Base-by-base conservation (phyloP, 1,284 basidiomycete species). In the Afroboletus lepidellus region DNA sequence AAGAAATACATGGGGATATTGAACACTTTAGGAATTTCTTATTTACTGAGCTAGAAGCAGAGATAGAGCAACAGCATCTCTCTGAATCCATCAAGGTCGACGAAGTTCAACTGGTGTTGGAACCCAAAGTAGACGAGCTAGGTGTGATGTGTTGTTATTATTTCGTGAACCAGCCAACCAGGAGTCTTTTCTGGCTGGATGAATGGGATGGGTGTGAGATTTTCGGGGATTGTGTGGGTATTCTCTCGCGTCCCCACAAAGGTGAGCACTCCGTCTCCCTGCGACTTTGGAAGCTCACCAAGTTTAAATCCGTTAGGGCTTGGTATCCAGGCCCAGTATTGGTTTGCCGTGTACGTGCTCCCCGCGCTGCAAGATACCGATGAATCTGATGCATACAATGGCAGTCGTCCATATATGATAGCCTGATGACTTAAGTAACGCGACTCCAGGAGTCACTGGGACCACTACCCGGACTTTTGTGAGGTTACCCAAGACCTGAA, bases 261-360 rank as follows among this genome's bases (percentile, higher is more conserved):
- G 64, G 67, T 66, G 20, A 30, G 12, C 29, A 34, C 66, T 5
- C 5, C 2, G 9, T 2, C 1, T 0, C 24, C 4, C n/a, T 42
- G 12, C 5, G 3, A 8, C n/a, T 21, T 2, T 8, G 18, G 5
- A 30, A 8, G 11, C 13, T 49, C 11, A 38, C 34, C 6, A 2
- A 48, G 37, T 21, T 43, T 29, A 13, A 38, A 29, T 46, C 0
- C 9, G 29, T 9, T 46, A 84, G 82, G 73, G 8, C 69, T 78
- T 51, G 76, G 72, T 42, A 67, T 85, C 3, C 71, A 80, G 60
- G 66, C 74, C 8, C 73, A 77, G 37, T 84, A 83, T 54, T 83
- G 82, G 81, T 80, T 50, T 15, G 65, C 30, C 7, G 25, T 20
- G 37, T 30, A 33, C 3, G 66, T 64, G 44, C 54, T 57, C 50